Base-by-base conservation (phyloP, 148 eudicot genomes). In the Limonium bicolor region DNA sequence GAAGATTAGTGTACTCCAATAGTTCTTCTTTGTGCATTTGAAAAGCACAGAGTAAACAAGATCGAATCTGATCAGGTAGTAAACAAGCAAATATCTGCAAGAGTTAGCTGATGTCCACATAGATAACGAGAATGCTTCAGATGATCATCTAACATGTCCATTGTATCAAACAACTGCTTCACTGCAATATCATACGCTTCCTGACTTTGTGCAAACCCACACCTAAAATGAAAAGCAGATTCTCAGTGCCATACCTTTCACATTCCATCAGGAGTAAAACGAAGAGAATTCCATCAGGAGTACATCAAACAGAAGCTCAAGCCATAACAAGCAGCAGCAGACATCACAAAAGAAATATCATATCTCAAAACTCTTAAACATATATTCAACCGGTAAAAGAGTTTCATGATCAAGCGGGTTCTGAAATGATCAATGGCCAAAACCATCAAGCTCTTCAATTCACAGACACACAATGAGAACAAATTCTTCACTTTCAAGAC, bases 181-280 rank as follows among this genome's bases (percentile, higher is more conserved):
- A 70, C 97, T 4, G 87, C 93, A 1, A 56, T 34, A 32, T 84
- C 93, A 55, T 90, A 90, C 5, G 97, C 97, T 53, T 77, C 82
- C 54, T 90, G 97, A 61, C 93, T 90, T 58, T 90, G 95, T 30
- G 97, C 97, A 69, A 90, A 90, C 45, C 95, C 97, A 59, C 95
- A 84, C 76, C 97, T 90, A 54, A 37, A 63, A 27, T 3, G 26
- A 42, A 11, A 41, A 41, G 29, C 18, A n/a, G n/a, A n/a, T n/a
- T n/a, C n/a, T n/a, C n/a, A n/a, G n/a, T n/a, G n/a, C n/a, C n/a
- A n/a, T n/a, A n/a, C n/a, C n/a, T n/a, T n/a, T n/a, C n/a, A n/a
- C n/a, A n/a, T n/a, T n/a, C n/a, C n/a, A n/a, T n/a, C n/a, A n/a
- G n/a, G n/a, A n/a, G n/a, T n/a, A n/a, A n/a, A n/a, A n/a, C n/a